Conservation (phyloP, 805 yeast species). For the Zygosaccharomyces pseudorouxii region DNA sequence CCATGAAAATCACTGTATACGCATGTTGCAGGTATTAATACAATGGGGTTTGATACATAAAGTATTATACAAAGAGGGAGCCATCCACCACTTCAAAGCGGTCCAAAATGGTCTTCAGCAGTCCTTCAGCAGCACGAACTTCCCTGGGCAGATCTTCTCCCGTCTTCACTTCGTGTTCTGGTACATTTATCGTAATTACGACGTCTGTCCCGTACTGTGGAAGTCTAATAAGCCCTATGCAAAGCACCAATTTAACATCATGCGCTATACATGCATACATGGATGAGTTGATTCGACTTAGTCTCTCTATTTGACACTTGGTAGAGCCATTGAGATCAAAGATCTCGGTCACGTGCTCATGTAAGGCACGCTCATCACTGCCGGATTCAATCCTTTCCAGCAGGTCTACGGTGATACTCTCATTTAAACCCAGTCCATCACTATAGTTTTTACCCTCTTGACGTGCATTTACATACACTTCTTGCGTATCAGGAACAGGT, state of each 20-base stretch:
- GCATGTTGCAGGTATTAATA: neutral
- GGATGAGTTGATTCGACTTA: conserved; percentile 1
- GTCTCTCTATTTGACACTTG: conserved; percentile 20
- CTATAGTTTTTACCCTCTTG: conserved; percentile 33
- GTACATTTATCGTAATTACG: conserved; percentile 55
- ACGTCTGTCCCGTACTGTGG: conserved; percentile 53
- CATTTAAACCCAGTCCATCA: conserved; percentile 41
- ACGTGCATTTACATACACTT: conserved; percentile 61
- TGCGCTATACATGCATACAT: conserved; percentile 4
- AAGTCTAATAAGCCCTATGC: conserved; percentile 56
- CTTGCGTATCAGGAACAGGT: conserved; percentile 91
- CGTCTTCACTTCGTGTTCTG: conserved; percentile 23
- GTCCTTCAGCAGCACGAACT: conserved; percentile 19
- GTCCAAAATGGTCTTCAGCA: conserved; percentile 22
- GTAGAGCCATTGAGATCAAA: conserved; percentile 40
- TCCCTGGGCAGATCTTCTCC: conserved; percentile 12
- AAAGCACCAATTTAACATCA: conserved; percentile 38
- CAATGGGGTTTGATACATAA: neutral
- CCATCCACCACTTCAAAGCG: conserved; percentile 27
- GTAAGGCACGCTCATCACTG: conserved; percentile 41
- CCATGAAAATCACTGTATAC: neutral
- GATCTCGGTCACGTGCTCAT: conserved; percentile 54
- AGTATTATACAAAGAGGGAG: conserved; percentile 24
- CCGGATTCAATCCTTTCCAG: conserved; percentile 46
- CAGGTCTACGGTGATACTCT: conserved; percentile 60